Conservation (phyloP, 2,329 filamentous ascomycete species). For the Escovopsis sp. region DNA sequence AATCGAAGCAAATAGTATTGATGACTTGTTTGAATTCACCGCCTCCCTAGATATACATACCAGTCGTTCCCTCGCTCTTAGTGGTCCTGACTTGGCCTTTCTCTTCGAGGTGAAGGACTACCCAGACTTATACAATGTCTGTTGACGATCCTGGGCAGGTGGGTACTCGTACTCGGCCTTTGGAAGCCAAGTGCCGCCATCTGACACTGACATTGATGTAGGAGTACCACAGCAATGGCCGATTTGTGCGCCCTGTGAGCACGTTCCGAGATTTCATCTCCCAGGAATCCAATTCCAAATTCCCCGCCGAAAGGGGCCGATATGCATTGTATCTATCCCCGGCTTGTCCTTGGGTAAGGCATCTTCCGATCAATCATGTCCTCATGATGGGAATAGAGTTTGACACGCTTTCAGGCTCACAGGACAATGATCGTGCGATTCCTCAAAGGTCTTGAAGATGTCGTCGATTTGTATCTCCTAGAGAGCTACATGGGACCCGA, state of each 20-base stretch:
- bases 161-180: background rate
- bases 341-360: constrained; percentile 47
- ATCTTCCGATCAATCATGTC: too few relatives aligned
- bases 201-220: background rate
- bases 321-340: constrained; percentile 48
- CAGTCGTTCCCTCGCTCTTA: too few relatives aligned
- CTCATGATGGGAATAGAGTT: background rate
- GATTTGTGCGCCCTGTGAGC: constrained; percentile 37
- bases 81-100: too few relatives aligned
- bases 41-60: too few relatives aligned
- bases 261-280: constrained; percentile 43
- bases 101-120: too few relatives aligned
- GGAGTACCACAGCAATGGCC: constrained; percentile 26
- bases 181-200: background rate
- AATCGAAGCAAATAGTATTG: too few relatives aligned
- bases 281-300: constrained; percentile 32
- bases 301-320: constrained; percentile 42
- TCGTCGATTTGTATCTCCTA: constrained; percentile 53
- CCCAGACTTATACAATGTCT: background rate
- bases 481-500: constrained; percentile 48
- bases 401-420: constrained; percentile 37
- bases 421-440: constrained; percentile 57
- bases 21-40: too few relatives aligned
- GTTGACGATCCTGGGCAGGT: background rate
- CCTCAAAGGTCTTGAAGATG: constrained; percentile 58